Base-by-base conservation (phyloP, 2,329 filamentous ascomycete species). In the Fusarium ambrosium region DNA sequence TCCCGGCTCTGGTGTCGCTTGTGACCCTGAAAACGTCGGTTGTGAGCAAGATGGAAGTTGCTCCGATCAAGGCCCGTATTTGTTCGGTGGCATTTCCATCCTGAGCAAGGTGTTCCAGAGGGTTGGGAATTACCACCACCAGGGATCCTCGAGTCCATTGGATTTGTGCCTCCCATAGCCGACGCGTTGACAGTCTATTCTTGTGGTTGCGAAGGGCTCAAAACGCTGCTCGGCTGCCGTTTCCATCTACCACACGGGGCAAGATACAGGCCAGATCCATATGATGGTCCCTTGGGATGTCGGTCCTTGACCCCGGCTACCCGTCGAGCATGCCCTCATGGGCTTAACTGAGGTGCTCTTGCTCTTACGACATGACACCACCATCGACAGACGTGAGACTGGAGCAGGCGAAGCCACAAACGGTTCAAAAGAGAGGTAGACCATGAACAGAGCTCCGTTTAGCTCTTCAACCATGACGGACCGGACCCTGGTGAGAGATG, bases 301-400 rank as follows among this genome's bases (percentile, higher is more conserved):
- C 36, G 56, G 20, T 68, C 67, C 68, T 61, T 69, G 64, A 67
- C 67, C 75, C 77, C 41, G 70, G 75, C 64, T 58, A 60, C 59
- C 74, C 62, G 73, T 69, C 70, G 55, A 71, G 43, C 61, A 56
- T 70, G 68, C 59, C 48, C 59, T 62, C 27, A 61, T 65, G 62
- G 55, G 63, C 63, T 65, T 64, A 64, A 77, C 56, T 53, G 71
- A 71, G 58, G 62, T 56, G 66, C 43, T 59, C 58, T 61, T 64
- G 59, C 56, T 71, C 61, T 65, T 70, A 75, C 68, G 68, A 73
- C 69, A 76, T 76, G 69, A 68, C 69, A 69, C 74, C 69, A 77
- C 64, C 66, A 70, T 74, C 64, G 71, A 70, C 73, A 72, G 73
- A 75, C 62, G 66, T 65, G 59, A 58, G 60, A 65, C 67, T 61